phyloP scores from a whole-genome alignment of 2,329 filamentous ascomycete species.

The Pseudopyrenochaeta lycopersici region DNA sequence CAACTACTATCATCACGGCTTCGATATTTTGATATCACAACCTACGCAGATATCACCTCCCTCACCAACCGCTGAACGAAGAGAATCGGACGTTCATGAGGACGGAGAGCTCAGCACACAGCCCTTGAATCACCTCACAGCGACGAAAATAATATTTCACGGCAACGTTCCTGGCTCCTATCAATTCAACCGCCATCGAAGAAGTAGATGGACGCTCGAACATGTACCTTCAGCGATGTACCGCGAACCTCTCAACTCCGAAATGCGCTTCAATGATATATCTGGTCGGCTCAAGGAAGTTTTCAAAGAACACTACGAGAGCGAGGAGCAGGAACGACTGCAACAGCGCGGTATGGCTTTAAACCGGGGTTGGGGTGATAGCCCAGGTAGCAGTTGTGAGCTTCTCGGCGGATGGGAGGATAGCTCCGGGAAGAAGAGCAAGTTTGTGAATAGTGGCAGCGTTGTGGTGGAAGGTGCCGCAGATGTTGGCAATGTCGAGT shows the following conservation, averaged over 20 bases:
- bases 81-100: slow-evolving; percentile 32
- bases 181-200: slow-evolving; percentile 92
- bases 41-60: slow-evolving; percentile 64
- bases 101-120: slow-evolving; percentile 39
- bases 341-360: slow-evolving; percentile 77
- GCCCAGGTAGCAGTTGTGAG: slow-evolving; percentile 88
- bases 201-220: slow-evolving; percentile 84
- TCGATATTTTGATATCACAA: slow-evolving; percentile 90
- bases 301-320: slow-evolving; percentile 74
- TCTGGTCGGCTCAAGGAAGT: slow-evolving; percentile 72
- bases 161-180: slow-evolving; percentile 96
- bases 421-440: slow-evolving; percentile 44
- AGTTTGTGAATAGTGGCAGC: slow-evolving; percentile 44
- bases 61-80: slow-evolving; percentile 65
- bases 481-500: slow-evolving; percentile 76
- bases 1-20: slow-evolving; percentile 96
- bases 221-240: slow-evolving; percentile 53
- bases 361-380: slow-evolving; percentile 90
- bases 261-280: slow-evolving; percentile 69
- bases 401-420: slow-evolving; percentile 74
- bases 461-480: slow-evolving; percentile 54
- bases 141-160: slow-evolving; percentile 91
- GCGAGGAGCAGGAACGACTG: slow-evolving; percentile 61
- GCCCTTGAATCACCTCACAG: slow-evolving; percentile 73
- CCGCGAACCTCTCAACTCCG: slow-evolving; percentile 69